Evolutionary conservation across 1,139 yeast species (phyloP).

Genomic region (Blastobotrys elegans): DNA sequence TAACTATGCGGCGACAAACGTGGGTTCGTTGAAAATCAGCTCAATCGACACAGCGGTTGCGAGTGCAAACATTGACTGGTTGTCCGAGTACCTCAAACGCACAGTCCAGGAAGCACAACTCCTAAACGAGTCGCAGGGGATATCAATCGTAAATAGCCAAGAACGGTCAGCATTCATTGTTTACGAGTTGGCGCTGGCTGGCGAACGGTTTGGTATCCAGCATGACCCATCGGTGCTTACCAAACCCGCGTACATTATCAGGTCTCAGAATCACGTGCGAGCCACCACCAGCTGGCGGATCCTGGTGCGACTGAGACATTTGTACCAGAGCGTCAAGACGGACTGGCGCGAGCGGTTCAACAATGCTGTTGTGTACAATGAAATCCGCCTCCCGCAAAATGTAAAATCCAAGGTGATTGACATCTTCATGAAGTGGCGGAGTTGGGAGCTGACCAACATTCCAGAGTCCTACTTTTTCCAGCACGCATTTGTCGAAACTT

Average conservation of each 20-base stretch:
- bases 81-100: conserved; percentile 22
- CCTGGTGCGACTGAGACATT: conserved; percentile 69
- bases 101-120: conserved; percentile 19
- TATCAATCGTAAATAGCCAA: conserved; percentile 9
- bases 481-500: conserved; percentile 24
- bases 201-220: conserved; percentile 53
- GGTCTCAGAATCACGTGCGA: conserved; percentile 72
- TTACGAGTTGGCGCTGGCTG: conserved; percentile 57
- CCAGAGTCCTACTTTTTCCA: conserved; percentile 44
- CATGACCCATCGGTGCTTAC: conserved; percentile 90
- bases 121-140: conserved; percentile 9
- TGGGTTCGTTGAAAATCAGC: conserved; percentile 28
- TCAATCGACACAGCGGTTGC: conserved; percentile 27
- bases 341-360: conserved; percentile 41
- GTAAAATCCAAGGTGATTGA: conserved; percentile 53
- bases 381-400: conserved; percentile 41
- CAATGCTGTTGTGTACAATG: conserved; percentile 26
- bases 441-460: conserved; percentile 73
- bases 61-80: conserved; percentile 26
- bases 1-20: conserved; percentile 17
- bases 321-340: conserved; percentile 55
- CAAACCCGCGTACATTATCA: conserved; percentile 74
- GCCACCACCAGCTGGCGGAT: conserved; percentile 86
- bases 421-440: conserved; percentile 77
- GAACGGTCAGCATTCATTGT: conserved; percentile 36